A percentile compares a stretch with the other conserved stretches of the same genome.
phyloP scores from a whole-genome alignment of 164 flowering plant species.

The Nymphaea colorata region DNA sequence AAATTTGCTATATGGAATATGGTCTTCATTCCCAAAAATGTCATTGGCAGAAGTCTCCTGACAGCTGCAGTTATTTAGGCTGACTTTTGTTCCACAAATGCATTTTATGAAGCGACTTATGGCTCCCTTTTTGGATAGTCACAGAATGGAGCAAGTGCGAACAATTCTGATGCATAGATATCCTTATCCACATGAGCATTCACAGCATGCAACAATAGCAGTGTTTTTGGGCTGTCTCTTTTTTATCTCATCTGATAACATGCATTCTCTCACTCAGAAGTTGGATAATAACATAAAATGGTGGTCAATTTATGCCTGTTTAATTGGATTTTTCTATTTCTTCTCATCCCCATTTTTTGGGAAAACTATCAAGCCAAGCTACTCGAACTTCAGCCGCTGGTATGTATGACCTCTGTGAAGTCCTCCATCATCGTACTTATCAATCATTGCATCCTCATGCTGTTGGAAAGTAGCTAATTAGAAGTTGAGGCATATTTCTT shows the following conservation, averaged over 20 bases:
- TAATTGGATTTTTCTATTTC: constrained; percentile 95
- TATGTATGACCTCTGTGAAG: constrained; percentile 9
- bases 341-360: constrained; percentile 93
- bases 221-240: constrained; percentile 84
- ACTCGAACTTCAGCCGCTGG: constrained; percentile 97
- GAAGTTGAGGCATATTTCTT: too few relatives aligned
- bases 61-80: not conserved
- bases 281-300: constrained; percentile 83
- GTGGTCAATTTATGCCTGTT: constrained; percentile 98
- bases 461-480: too few relatives aligned
- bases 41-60: too few relatives aligned
- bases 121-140: constrained; percentile 38
- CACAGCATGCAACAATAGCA: constrained; percentile 86
- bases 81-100: constrained; percentile 12
- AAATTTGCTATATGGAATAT: too few relatives aligned
- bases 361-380: constrained; percentile 93
- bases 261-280: constrained; percentile 76
- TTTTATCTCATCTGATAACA: constrained; percentile 91
- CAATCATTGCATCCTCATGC: too few relatives aligned
- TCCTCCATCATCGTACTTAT: too few relatives aligned
- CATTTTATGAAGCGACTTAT: constrained; percentile 31
- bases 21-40: too few relatives aligned
- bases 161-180: constrained; percentile 66
- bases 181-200: constrained; percentile 98
- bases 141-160: constrained; percentile 83